phyloP scores from a whole-genome alignment of 768 basidiomycete species.

The Udeniomyces megalosporus region DNA sequence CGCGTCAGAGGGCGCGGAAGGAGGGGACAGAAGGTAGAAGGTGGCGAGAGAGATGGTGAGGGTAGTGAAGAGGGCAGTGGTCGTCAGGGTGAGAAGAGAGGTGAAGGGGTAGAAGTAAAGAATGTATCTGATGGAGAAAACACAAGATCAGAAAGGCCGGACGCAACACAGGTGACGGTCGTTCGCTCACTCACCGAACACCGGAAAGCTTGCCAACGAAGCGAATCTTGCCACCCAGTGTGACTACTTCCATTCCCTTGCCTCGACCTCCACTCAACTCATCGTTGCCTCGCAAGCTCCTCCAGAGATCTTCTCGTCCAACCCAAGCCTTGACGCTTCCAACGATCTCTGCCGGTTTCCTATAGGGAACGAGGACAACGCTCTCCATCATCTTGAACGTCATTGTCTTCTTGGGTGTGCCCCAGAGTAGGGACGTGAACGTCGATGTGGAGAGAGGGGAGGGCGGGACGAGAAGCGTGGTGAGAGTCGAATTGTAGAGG shows the following conservation, averaged over 20 bases:
- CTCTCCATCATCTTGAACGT: slow-evolving; percentile 2
- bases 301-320: slow-evolving; percentile 3
- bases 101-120: not conserved
- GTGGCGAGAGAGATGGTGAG: not conserved
- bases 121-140: not conserved
- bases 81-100: not conserved
- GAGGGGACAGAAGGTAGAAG: not conserved
- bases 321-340: not conserved
- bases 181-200: not conserved
- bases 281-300: not conserved
- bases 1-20: no score
- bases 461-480: not conserved
- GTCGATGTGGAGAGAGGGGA: not conserved
- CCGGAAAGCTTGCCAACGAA: slow-evolving; percentile 6
- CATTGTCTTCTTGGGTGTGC: not conserved
- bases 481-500: not conserved
- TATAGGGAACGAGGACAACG: not conserved
- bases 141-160: not conserved
- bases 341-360: not conserved
- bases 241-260: slow-evolving; percentile 1
- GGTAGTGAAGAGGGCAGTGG: slow-evolving; percentile 1
- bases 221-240: not conserved
- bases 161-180: no score
- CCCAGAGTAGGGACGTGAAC: not conserved
- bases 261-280: no score